These are phyloP conservation scores for Euphorbia neoarborescens DNA, from an alignment of 441 rosid genomes.

Conservation along the genomic window DNA sequence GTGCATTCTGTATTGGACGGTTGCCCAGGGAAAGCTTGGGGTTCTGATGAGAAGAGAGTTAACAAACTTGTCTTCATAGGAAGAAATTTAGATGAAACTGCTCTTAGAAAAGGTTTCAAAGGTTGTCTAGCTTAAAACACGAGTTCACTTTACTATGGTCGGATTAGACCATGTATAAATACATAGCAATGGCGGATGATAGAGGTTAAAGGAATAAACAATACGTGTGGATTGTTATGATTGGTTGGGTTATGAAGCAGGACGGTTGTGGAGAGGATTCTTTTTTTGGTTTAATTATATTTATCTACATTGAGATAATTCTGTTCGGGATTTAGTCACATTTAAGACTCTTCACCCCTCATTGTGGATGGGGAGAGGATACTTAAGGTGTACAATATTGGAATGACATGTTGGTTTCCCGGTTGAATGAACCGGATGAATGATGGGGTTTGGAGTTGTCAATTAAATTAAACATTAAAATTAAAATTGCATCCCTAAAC, in stretches of 20 bases:
- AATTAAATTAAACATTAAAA: too few species aligned
- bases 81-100: constrained; percentile 50
- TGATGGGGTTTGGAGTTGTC: too few species aligned
- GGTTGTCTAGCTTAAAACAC: constrained; percentile 43
- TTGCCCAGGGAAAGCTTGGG: constrained; percentile 52
- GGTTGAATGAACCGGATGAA: too few species aligned
- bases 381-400: too few species aligned
- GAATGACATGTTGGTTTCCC: too few species aligned
- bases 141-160: background rate
- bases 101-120: constrained; percentile 52
- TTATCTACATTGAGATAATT: too few species aligned
- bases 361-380: too few species aligned
- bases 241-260: background rate
- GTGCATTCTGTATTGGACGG: constrained; percentile 60
- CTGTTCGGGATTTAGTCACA: too few species aligned
- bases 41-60: constrained; percentile 46
- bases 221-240: background rate
- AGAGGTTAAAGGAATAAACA: background rate
- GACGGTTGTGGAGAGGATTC: background rate
- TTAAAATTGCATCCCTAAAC: too few species aligned
- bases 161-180: background rate
- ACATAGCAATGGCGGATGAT: background rate
- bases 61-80: constrained; percentile 72
- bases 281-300: too few species aligned
- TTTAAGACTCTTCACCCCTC: too few species aligned